Percentiles rank a stretch among this genome's conserved stretches.
These are phyloP conservation scores for Pleurotus ostreatus DNA, from an alignment of 768 basidiomycete species.

Conservation along the genomic window DNA sequence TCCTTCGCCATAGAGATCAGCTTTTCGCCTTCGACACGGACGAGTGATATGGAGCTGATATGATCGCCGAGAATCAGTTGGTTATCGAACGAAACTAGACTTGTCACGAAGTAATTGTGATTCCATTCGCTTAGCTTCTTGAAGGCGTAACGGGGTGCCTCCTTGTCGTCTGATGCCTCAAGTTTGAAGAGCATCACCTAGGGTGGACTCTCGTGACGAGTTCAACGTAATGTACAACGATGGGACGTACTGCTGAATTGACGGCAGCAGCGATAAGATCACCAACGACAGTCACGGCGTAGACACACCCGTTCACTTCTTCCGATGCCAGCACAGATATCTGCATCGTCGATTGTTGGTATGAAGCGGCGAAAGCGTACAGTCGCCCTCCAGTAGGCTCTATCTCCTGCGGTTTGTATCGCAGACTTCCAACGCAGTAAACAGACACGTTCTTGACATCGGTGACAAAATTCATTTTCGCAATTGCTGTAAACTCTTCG, in stretches of 20 bases:
- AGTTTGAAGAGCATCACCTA: slow-evolving; percentile 48
- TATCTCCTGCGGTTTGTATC: slow-evolving; percentile 35
- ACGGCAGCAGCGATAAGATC: slow-evolving; percentile 63
- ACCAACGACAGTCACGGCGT: slow-evolving; percentile 48
- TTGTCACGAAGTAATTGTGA: slow-evolving; percentile 77
- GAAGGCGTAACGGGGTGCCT: slow-evolving; percentile 30
- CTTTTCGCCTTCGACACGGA: slow-evolving; percentile 43
- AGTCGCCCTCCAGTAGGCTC: slow-evolving; percentile 59
- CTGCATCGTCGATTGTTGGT: slow-evolving; percentile 22
- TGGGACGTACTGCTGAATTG: slow-evolving; percentile 62
- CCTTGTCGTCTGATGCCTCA: slow-evolving; percentile 26
- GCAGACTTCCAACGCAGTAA: slow-evolving; percentile 49
- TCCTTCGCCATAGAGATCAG: slow-evolving; percentile 64
- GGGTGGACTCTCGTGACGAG: neutral
- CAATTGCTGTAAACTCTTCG: slow-evolving; percentile 63
- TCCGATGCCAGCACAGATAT: slow-evolving; percentile 37
- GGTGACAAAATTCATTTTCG: slow-evolving; percentile 29
- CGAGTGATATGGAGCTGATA: slow-evolving; percentile 71
- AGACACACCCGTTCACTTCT: slow-evolving; percentile 64
- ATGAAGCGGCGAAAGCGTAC: slow-evolving; percentile 45
- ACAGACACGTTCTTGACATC: slow-evolving; percentile 29
- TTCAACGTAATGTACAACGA: no score
- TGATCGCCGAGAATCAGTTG: slow-evolving; percentile 74
- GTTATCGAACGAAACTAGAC: slow-evolving; percentile 52
- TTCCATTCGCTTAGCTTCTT: slow-evolving; percentile 59